These are phyloP conservation scores for Solanum hybrid DNA, from an alignment of 305 asterid genomes.

Conservation along the genomic window DNA sequence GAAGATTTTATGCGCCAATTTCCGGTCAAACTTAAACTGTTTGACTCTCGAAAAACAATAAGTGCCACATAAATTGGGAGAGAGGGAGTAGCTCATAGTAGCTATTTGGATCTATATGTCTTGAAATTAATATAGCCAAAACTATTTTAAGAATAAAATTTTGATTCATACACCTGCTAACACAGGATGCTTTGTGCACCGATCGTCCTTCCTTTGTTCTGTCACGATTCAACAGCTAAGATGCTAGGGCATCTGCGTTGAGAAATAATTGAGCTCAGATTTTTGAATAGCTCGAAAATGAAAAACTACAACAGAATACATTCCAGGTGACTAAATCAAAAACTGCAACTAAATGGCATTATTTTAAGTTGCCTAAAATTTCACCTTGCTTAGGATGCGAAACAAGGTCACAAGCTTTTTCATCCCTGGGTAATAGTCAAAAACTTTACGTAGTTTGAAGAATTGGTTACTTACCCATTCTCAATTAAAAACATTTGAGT, in stretches of 20 bases:
- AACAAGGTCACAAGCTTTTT: not conserved
- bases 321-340: not conserved
- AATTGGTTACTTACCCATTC: not conserved
- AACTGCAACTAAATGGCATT: not conserved
- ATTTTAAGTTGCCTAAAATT: not conserved
- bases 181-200: not conserved
- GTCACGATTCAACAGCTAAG: not conserved
- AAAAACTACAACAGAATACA: not conserved
- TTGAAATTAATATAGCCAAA: not conserved
- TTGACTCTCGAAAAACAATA: too few species aligned
- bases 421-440: not conserved
- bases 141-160: not conserved
- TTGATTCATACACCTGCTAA: not conserved
- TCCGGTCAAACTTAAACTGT: too few species aligned
- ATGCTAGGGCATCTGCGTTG: not conserved
- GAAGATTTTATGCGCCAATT: too few species aligned
- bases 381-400: not conserved
- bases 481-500: not conserved
- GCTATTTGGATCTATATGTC: not conserved
- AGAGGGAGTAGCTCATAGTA: not conserved
- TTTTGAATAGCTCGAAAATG: not conserved
- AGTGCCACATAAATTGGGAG: too few species aligned
- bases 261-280: not conserved
- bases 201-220: not conserved
- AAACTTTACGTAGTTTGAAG: not conserved